Percentiles rank a stretch among this genome's conserved stretches.
Conservation (phyloP, 1,139 yeast genomes). For the Keqinozyma sinolaborantium region DNA sequence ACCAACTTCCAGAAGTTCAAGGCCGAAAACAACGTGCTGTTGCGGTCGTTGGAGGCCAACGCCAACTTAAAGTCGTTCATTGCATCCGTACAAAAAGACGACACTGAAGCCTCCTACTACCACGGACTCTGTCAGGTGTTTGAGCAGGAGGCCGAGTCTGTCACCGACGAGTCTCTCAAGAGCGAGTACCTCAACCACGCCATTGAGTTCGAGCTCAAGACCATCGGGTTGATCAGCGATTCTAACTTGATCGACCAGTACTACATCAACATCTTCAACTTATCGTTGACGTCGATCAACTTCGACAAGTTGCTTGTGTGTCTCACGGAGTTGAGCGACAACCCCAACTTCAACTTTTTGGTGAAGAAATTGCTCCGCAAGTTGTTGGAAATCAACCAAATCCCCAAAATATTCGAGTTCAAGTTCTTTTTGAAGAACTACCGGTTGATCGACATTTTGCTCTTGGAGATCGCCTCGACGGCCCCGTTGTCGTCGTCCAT, state of each 20-base stretch:
- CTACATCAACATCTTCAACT: constrained; percentile 28
- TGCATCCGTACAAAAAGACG: constrained; percentile 4
- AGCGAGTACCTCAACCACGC: constrained; percentile 20
- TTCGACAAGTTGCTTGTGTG: constrained; percentile 22
- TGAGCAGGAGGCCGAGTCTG: constrained; percentile 14
- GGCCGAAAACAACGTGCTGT: background rate
- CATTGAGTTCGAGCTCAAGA: constrained; percentile 28
- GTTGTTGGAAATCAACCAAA: constrained; percentile 19
- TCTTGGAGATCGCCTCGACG: constrained; percentile 36
- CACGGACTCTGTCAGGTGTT: constrained; percentile 32
- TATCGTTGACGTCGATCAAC: constrained; percentile 23
- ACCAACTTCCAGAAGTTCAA: constrained; percentile 7
- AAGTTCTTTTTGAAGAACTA: constrained; percentile 24
- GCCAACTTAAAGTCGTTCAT: constrained; percentile 5
- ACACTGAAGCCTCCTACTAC: constrained; percentile 25
- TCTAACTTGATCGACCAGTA: constrained; percentile 8
- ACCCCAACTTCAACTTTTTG: constrained; percentile 11
- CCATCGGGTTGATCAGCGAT: constrained; percentile 21
- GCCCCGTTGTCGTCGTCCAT: constrained; percentile 35
- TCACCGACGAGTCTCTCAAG: background rate
- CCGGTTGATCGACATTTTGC: constrained; percentile 34
- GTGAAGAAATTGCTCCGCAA: constrained; percentile 21
- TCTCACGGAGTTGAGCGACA: constrained; percentile 17
- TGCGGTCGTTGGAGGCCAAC: constrained; percentile 1
- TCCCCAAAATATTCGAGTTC: constrained; percentile 20